phyloP scores from a whole-genome alignment of 805 yeast genomes.

The Hanseniaspora osmophila region DNA sequence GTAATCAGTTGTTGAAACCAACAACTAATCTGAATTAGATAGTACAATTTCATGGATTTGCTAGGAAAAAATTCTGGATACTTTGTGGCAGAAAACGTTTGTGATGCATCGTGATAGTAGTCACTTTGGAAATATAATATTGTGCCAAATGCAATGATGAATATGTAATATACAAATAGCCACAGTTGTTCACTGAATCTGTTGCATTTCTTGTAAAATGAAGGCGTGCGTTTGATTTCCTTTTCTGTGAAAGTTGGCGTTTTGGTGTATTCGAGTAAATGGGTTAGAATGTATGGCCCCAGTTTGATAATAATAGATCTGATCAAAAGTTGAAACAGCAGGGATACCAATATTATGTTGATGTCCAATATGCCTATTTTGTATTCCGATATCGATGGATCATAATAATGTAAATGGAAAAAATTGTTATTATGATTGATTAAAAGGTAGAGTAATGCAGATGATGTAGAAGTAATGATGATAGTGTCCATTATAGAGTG shows the following conservation, averaged over 20 bases:
- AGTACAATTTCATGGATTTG: conserved; percentile 46
- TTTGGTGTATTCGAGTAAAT: neutral
- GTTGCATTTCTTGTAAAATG: conserved; percentile 32
- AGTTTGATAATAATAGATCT: conserved; percentile 3
- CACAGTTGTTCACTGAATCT: conserved; percentile 85
- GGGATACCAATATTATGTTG: neutral
- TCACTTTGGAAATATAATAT: conserved; percentile 42
- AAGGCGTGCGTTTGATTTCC: conserved; percentile 8
- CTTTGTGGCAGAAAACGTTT: conserved; percentile 34
- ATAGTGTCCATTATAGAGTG: neutral
- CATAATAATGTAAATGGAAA: neutral
- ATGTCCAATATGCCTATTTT: neutral
- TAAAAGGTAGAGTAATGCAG: neutral
- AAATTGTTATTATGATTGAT: neutral
- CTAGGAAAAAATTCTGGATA: conserved; percentile 66
- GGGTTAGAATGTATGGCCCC: neutral
- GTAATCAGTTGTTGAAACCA: conserved; percentile 76
- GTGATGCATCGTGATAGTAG: conserved; percentile 44
- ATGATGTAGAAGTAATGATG: neutral
- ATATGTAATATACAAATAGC: conserved; percentile 46
- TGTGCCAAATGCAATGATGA: conserved; percentile 43
- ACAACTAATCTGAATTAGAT: conserved; percentile 54
- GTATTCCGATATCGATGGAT: neutral
- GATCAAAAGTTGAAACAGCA: conserved; percentile 1
- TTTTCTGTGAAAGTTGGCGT: conserved; percentile 26